Base-by-base conservation (phyloP, 306 rosid genomes). In the Gastrolobium villosum region DNA sequence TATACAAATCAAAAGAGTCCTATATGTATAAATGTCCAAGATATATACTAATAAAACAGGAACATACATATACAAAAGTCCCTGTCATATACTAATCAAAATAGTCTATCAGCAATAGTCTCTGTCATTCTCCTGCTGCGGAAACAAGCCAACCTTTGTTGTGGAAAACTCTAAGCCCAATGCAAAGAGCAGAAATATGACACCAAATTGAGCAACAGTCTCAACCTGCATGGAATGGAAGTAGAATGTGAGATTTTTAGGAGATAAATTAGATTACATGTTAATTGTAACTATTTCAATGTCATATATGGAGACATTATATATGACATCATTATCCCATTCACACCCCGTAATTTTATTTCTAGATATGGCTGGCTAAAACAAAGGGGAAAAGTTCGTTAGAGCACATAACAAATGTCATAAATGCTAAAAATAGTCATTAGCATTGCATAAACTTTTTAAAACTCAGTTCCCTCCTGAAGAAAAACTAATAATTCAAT, bases 161-260 rank as follows among this genome's bases (percentile, higher is more conserved):
- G 97, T 77, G 63, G 97, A 95, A 67, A 95, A 95, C 74, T 95
- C 99, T 83, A 95, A 76, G 70, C 98, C 99, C 84, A 95, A 71
- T 45, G 98, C 99, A 87, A 95, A 93, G 78, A 93, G 98, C 88
- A 95, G 89, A 84, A 95, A 95, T 69, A 95, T 91, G 37, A 95
- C 99, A 78, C 99, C 99, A 90, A 95, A 95, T 86, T 95, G 99
- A 86, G 99, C 99, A 74, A 95, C 96, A 10, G 99, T 95, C 85
- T 95, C 99, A 67, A 95, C 99, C 99, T 95, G 82, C 87, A 79
- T 57, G 74, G 44, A 82, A 77, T 30, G 34, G 62, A 67, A 48
- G 68, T 56, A 39, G 53, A 40, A 36, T 14, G 40, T 34, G 57
- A 74, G 55, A 65, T 70, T 56, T 56, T 65, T 60, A 14, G 49